Percentiles rank a stretch among this genome's conserved stretches.
These are phyloP conservation scores for Lasiosphaeria ovina DNA, from an alignment of 495 filamentous ascomycete genomes.

Conservation along the genomic window DNA sequence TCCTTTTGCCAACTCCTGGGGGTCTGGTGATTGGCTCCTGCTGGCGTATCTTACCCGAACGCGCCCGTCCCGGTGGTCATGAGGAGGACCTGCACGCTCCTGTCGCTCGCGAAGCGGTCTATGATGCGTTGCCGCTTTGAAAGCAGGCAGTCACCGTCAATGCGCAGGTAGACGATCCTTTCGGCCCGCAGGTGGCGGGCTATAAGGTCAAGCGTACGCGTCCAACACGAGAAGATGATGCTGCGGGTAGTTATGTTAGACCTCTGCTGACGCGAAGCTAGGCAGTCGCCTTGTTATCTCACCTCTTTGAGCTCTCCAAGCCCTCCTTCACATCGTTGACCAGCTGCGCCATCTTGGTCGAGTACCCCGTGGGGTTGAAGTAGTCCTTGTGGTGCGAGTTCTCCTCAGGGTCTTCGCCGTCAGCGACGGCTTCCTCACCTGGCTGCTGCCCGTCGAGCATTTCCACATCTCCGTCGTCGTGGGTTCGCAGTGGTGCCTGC, in stretches of 20 bases:
- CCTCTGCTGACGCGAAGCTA: background rate
- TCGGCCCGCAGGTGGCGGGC: constrained; percentile 15
- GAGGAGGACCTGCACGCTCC: constrained; percentile 36
- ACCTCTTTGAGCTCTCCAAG: constrained; percentile 11
- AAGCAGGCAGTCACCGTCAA: constrained; percentile 26
- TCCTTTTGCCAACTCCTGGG: background rate
- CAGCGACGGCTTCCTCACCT: background rate
- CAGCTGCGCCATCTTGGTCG: constrained; percentile 16
- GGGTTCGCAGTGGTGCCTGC: background rate
- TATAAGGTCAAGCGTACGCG: constrained; percentile 42
- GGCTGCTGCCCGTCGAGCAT: background rate
- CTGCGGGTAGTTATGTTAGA: constrained; percentile 22
- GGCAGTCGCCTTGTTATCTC: background rate
- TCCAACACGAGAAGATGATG: constrained; percentile 56
- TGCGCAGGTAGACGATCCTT: constrained; percentile 29
- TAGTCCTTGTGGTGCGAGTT: constrained; percentile 12
- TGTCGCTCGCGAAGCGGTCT: constrained; percentile 12
- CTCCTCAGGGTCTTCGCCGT: background rate
- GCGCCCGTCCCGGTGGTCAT: constrained; percentile 55
- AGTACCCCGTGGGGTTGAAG: constrained; percentile 14
- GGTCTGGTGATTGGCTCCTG: background rate
- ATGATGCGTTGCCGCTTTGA: constrained; percentile 36
- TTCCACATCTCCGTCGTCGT: background rate
- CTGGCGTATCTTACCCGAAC: constrained; percentile 39
- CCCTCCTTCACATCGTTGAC: constrained; percentile 14